A percentile compares a stretch with the other conserved stretches of the same genome.
Conservation (phyloP, 345 rosid species). For the Gossypium anomalum region DNA sequence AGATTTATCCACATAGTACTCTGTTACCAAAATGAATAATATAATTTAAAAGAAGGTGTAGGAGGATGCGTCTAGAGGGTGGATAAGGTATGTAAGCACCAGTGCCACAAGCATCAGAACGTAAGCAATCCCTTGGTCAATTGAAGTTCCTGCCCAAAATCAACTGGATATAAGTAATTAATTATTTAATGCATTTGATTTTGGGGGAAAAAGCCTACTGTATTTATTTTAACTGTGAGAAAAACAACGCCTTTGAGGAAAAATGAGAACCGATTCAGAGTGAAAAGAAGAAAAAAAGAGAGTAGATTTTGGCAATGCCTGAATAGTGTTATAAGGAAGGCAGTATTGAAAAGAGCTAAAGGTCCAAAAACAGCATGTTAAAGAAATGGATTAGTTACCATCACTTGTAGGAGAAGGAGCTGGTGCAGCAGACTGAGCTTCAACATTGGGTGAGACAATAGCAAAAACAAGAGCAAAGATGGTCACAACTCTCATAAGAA, state of each 20-base stretch:
- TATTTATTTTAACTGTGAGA: not conserved
- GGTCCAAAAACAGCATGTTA: not conserved
- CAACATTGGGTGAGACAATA: slow-evolving; percentile 30
- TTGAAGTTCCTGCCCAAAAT: slow-evolving; percentile 46
- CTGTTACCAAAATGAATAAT: not conserved
- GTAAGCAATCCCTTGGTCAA: slow-evolving; percentile 72
- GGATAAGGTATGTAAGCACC: slow-evolving; percentile 66
- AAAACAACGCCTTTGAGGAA: not conserved
- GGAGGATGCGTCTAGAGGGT: slow-evolving; percentile 51
- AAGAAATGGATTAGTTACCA: slow-evolving; percentile 29
- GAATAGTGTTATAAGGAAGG: too few species aligned
- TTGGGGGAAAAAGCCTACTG: not conserved
- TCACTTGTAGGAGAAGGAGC: slow-evolving; percentile 70
- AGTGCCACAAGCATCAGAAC: slow-evolving; percentile 67
- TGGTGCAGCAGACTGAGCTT: slow-evolving; percentile 38
- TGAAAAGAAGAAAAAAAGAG: not conserved
- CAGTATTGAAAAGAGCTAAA: not conserved
- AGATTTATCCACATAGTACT: not conserved
- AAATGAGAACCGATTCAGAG: not conserved
- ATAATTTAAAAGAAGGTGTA: slow-evolving; percentile 27
- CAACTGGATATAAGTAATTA: not conserved
- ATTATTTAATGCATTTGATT: not conserved
- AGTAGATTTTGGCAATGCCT: too few species aligned
- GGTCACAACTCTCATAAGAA: slow-evolving; percentile 21
- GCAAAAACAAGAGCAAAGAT: slow-evolving; percentile 28